phyloP scores from a whole-genome alignment of 2,329 filamentous ascomycete genomes.

The Thielaviopsis musarum region DNA sequence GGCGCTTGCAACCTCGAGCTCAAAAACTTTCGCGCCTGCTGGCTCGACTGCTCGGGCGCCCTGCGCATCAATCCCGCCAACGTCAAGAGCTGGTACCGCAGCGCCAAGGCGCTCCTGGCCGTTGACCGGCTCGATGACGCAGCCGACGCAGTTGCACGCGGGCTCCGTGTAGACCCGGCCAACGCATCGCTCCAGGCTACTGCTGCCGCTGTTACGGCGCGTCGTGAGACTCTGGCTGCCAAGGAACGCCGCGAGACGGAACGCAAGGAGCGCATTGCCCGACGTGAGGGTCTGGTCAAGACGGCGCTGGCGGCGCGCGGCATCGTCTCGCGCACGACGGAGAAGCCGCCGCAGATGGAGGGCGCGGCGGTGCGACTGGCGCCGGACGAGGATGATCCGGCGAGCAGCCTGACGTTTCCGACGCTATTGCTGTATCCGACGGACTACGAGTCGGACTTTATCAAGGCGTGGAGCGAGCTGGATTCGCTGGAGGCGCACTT shows the following conservation, averaged over 20 bases:
- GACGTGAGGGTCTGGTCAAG: slow-evolving; percentile 43
- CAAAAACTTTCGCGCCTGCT: slow-evolving; percentile 75
- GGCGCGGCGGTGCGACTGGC: slow-evolving; percentile 57
- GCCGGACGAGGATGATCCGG: slow-evolving; percentile 44
- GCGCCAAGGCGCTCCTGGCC: slow-evolving; percentile 57
- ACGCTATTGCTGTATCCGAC: slow-evolving; percentile 72
- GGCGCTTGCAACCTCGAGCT: slow-evolving; percentile 80
- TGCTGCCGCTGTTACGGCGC: slow-evolving; percentile 43
- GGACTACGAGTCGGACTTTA: slow-evolving; percentile 69
- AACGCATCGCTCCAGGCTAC: slow-evolving; percentile 53
- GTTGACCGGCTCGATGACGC: slow-evolving; percentile 69
- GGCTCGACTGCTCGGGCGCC: slow-evolving; percentile 64
- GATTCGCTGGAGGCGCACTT: slow-evolving; percentile 64
- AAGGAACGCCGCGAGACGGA: slow-evolving; percentile 39
- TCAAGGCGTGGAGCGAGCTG: slow-evolving; percentile 71
- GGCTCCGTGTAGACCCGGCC: slow-evolving; percentile 50
- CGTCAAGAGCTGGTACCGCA: slow-evolving; percentile 83
- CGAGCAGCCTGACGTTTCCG: slow-evolving; percentile 62
- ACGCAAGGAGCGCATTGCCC: slow-evolving; percentile 34
- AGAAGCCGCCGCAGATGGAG: slow-evolving; percentile 68
- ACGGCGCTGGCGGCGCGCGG: slow-evolving; percentile 52
- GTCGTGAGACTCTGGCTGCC: slow-evolving; percentile 36
- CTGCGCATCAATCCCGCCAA: slow-evolving; percentile 66
- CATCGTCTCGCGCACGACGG: slow-evolving; percentile 50
- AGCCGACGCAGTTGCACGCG: slow-evolving; percentile 57